These are phyloP conservation scores for Eimeria acervulina DNA, from an alignment of 169 alveolate genomes.

Conservation along the genomic window DNA sequence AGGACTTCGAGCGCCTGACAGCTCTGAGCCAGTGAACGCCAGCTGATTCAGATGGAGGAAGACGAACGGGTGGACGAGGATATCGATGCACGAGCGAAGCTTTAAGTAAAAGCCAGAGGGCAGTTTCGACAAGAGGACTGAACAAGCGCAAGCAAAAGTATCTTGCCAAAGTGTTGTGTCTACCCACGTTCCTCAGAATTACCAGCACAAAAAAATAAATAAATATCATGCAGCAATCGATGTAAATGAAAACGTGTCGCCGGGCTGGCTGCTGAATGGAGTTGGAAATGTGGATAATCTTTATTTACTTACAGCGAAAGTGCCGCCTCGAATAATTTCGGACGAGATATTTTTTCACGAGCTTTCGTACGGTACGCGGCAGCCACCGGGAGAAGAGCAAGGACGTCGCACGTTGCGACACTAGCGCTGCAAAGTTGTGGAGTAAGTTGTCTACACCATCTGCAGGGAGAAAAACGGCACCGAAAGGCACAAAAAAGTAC, in stretches of 20 bases:
- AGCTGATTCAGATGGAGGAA: constrained; percentile 65
- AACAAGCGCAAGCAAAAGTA: background rate
- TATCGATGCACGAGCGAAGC: constrained; percentile 8
- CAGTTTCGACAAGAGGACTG: constrained; percentile 60
- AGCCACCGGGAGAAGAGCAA: constrained; percentile 70
- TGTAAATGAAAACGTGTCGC: background rate
- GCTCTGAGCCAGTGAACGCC: constrained; percentile 52
- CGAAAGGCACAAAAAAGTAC: constrained; percentile 6
- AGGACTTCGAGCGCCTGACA: constrained; percentile 48
- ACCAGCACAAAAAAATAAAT: background rate
- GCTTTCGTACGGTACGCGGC: constrained; percentile 40
- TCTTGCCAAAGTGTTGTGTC: background rate
- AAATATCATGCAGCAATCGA: background rate
- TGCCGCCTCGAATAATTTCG: constrained; percentile 59
- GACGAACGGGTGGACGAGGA: constrained; percentile 50
- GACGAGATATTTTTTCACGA: background rate
- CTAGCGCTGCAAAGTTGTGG: background rate
- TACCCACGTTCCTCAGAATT: background rate
- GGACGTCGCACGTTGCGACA: constrained; percentile 19
- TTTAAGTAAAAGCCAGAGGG: constrained; percentile 7
- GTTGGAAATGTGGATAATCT: background rate
- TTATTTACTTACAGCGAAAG: constrained; percentile 10
- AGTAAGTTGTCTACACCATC: constrained; percentile 45
- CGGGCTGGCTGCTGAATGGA: background rate
- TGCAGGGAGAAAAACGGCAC: background rate